These are phyloP conservation scores for Xylaria polymorpha DNA, from an alignment of 2,329 filamentous ascomycete species.

Conservation along the genomic window DNA sequence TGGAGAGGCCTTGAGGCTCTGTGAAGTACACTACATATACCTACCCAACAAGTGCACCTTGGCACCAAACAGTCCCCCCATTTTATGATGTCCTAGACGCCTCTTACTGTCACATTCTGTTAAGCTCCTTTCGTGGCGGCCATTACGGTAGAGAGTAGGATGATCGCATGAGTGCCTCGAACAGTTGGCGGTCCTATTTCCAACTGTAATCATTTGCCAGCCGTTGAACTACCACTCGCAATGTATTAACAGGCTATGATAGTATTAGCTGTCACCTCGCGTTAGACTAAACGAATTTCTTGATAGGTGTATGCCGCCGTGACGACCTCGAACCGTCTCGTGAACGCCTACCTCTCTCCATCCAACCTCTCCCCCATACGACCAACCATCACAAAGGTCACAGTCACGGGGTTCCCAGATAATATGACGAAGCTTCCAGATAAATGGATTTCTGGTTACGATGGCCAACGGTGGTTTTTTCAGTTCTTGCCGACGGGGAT, in stretches of 20 bases:
- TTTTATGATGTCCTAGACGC: neutral
- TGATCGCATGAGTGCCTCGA: neutral
- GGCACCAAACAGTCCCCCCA: neutral
- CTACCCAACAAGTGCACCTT: slow-evolving; percentile 12
- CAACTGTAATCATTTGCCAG: neutral
- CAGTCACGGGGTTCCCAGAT: slow-evolving; percentile 59
- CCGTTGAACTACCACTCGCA: neutral
- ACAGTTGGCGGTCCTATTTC: slow-evolving; percentile 9
- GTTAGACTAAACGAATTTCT: slow-evolving; percentile 2
- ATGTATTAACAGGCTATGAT: slow-evolving; percentile 17
- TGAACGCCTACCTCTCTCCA: slow-evolving; percentile 9
- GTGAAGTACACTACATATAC: slow-evolving; percentile 3
- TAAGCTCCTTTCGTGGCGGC: slow-evolving; percentile 2
- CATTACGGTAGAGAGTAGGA: slow-evolving; percentile 2
- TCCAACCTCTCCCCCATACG: slow-evolving; percentile 1
- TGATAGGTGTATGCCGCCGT: neutral
- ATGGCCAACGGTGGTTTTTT: slow-evolving; percentile 68
- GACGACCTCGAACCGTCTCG: slow-evolving; percentile 5
- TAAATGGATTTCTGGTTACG: slow-evolving; percentile 69
- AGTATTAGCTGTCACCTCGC: slow-evolving; percentile 3
- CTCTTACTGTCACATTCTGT: neutral
- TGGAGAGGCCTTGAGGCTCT: slow-evolving; percentile 5
- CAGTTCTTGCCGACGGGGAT: slow-evolving; percentile 65
- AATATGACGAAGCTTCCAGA: slow-evolving; percentile 54
- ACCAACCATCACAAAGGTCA: neutral